Base-by-base conservation (phyloP, 331 rosid genomes). In the Telfairia occidentalis region DNA sequence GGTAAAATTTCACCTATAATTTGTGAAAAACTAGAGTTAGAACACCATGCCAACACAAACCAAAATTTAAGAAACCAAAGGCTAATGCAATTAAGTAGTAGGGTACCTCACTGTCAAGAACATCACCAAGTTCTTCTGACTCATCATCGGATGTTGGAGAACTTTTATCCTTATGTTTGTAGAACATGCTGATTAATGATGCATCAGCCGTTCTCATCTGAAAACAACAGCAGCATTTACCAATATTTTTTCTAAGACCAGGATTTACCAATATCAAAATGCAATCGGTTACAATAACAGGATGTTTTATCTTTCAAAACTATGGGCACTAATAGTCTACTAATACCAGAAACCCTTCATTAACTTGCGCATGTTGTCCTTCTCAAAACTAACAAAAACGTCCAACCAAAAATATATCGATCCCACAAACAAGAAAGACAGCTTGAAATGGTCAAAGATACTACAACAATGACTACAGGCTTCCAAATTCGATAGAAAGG, bases 31-130 rank as follows among this genome's bases (percentile, higher is more conserved):
- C 74, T 24, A 45, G 9, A 8, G 58, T 70, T 46, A 70, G 10
- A 28, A 70, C 34, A 70, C 40, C 38, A 45, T 2, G 5, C 40
- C 13, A 26, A 69, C 74, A 70, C 8, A 3, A 16, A 19, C 21
- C 28, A 4, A 46, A 46, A 70, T 46, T 6, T 6, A 24, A 46
- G 74, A 70, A 70, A 70, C 35, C 16, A 46, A 46, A 46, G 11
- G 75, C 75, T 70, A 70, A 46, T 26, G 75, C 75, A 16, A 16
- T 26, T 70, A 13, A 24, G 24, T 16, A 45, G 42, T 13, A 24
- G n/a, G 43, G 32, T 21, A 70, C 75, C 75, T 70, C 75, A 45
- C 58, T 70, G 24, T 70, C 75, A 45, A 28, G 16, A 70, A 70
- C n/a, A 70, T 70, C 75, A 16, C 75, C 58, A 70, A 70, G 40